A percentile compares a stretch with the other conserved stretches of the same genome.
These are phyloP conservation scores for Sanghuangporus weigelae DNA, from an alignment of 1,284 basidiomycete genomes.

Conservation along the genomic window DNA sequence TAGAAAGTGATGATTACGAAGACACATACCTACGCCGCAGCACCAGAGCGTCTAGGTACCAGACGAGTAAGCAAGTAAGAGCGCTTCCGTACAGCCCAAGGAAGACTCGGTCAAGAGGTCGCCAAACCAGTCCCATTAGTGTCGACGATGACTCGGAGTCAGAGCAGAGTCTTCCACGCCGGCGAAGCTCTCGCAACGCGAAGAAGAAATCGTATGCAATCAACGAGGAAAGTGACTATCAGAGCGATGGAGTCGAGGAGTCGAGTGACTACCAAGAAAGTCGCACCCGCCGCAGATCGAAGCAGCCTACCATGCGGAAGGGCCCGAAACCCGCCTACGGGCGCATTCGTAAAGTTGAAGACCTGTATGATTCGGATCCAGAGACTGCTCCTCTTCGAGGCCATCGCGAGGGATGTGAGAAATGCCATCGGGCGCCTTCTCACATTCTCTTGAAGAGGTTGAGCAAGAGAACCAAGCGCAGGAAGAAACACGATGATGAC, in stretches of 20 bases:
- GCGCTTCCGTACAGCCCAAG: constrained; percentile 56
- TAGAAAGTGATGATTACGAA: constrained; percentile 18
- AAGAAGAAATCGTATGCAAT: constrained; percentile 3
- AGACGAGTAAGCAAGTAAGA: constrained; percentile 10
- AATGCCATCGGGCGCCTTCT: constrained; percentile 56
- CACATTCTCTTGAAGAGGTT: constrained; percentile 45
- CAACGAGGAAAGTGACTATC: constrained; percentile 9
- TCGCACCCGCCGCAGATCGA: constrained; percentile 10
- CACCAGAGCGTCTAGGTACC: constrained; percentile 12
- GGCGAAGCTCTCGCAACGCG: constrained; percentile 6
- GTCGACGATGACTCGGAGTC: constrained; percentile 4
- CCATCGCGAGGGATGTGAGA: constrained; percentile 67
- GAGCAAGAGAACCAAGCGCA: constrained; percentile 34
- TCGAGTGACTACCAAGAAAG: background rate
- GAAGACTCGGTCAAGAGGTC: constrained; percentile 31
- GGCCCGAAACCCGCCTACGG: constrained; percentile 60
- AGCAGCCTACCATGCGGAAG: constrained; percentile 32
- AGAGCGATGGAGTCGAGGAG: background rate
- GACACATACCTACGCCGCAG: background rate
- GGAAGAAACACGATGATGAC: constrained; percentile 35
- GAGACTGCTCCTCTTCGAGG: constrained; percentile 46
- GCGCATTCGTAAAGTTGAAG: constrained; percentile 50
- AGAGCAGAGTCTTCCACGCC: background rate
- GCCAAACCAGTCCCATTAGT: no score
- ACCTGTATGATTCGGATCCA: constrained; percentile 55